Evolutionary conservation across 306 rosid species (phyloP).

Genomic region (Begonia masoniana): DNA sequence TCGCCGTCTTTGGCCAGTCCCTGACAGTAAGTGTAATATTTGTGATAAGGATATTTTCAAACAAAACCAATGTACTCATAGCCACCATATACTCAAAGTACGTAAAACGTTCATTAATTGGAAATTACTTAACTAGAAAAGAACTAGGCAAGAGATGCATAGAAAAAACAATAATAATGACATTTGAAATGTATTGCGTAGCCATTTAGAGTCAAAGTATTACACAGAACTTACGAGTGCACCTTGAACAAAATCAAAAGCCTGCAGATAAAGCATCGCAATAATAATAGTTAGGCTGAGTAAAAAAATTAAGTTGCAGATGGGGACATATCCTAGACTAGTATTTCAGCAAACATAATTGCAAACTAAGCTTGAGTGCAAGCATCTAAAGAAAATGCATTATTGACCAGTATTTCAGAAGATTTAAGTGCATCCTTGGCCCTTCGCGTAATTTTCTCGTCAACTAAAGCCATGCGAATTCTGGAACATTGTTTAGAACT

Average conservation of each 20-base stretch:
- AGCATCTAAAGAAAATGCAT: no score
- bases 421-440: no score
- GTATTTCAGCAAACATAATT: neutral
- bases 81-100: neutral
- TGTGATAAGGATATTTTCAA: no score
- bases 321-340: no score
- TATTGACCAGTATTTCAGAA: no score
- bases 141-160: neutral
- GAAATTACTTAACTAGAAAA: neutral
- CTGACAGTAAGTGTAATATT: neutral
- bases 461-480: constrained; percentile 50
- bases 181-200: neutral
- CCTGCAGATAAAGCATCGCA: constrained; percentile 31
- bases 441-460: constrained; percentile 24
- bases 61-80: no score
- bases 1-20: no score
- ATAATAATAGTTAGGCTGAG: neutral
- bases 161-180: neutral
- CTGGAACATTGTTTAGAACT: neutral
- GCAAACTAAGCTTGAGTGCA: constrained; percentile 1
- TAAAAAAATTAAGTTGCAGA: neutral
- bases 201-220: constrained; percentile 5
- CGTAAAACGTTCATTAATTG: neutral
- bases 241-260: constrained; percentile 85
- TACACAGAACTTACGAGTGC: constrained; percentile 53